Conservation (phyloP, 176 grass and related monocot species). For the Oryza officinalis region DNA sequence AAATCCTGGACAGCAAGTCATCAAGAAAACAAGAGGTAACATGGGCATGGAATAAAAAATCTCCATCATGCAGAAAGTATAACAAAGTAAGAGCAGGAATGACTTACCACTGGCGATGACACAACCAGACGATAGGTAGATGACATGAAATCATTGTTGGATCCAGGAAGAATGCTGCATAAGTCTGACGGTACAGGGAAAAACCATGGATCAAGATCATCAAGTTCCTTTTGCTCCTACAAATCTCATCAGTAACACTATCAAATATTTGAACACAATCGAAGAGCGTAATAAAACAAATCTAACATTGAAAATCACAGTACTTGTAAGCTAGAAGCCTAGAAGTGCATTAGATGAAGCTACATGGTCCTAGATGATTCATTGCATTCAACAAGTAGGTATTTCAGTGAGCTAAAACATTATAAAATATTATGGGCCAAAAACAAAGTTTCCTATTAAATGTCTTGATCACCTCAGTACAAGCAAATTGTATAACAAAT, state of each 20-base stretch:
- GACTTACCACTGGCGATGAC: slow-evolving; percentile 87
- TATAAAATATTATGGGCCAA: slow-evolving; percentile 15
- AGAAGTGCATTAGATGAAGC: slow-evolving; percentile 7
- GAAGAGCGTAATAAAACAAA: background rate
- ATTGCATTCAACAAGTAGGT: background rate
- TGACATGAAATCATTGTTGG: slow-evolving; percentile 90
- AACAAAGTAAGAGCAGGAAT: slow-evolving; percentile 19
- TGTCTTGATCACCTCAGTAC: slow-evolving; percentile 12
- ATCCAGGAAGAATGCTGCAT: slow-evolving; percentile 65
- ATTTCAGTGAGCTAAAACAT: background rate
- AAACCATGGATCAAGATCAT: slow-evolving; percentile 80
- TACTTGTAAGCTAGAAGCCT: background rate
- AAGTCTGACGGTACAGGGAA: slow-evolving; percentile 71
- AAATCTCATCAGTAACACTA: background rate
- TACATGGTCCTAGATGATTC: slow-evolving; percentile 3
- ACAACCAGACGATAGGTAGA: slow-evolving; percentile 73
- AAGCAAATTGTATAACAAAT: slow-evolving; percentile 12
- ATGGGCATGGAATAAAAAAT: slow-evolving; percentile 11
- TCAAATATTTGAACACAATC: background rate
- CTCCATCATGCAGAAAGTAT: background rate
- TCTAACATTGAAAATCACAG: slow-evolving; percentile 5
- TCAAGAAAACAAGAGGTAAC: slow-evolving; percentile 11
- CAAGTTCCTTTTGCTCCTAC: slow-evolving; percentile 59
- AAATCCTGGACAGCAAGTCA: background rate
- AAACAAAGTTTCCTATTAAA: background rate